Evolutionary conservation across 371 early-diverging fungal genomes (phyloP), one percentile per base, ranked within the genome.

Genomic region (Basidiobolus heterosporus): DNA sequence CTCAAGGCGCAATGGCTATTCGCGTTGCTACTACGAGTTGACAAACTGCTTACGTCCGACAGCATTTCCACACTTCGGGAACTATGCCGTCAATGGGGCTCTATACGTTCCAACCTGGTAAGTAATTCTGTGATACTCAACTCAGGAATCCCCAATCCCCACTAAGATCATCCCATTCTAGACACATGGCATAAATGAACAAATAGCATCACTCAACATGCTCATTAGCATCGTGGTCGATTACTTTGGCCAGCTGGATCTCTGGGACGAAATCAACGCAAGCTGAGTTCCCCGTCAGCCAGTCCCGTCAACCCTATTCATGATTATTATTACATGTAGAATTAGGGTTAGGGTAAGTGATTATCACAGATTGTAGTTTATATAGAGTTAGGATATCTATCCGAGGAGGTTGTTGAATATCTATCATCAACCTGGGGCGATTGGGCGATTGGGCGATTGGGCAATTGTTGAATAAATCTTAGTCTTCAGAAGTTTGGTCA

Each of bases 1-100:
- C 5, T 9, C 30, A 52, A 71, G 63, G 57, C 55, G 4, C 56
- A 53, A 42, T 72, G 72, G 72, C 41, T 69, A 7, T 68, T 66
- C 44, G 63, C 68, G 2, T 49, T 72, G 40, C 51, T 72, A n/a
- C 23, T 64, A 30, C 58, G 64, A n/a, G 43, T 69, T 14, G 70
- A 72, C 42, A 57, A 55, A 18, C 58, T 69, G 3, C 53, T 72
- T 23, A 64, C 64, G 23, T 56, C 68, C 7, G 59, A 67, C 35
- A 54, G 69, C 36, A 54, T 61, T 4, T 57, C 66, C 1, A 43
- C 59, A 21, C 54, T 72, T 17, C 51, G 72, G 37, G 62, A 55
- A 22, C 15, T 72, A 20, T 60, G 63, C 41, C 61, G 67, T 21
- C 66, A 64, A 41, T 68, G 67, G 44, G 49, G 60, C 37, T 36